These are phyloP conservation scores for Peronospora destructor DNA, from an alignment of 352 stramenopile species.

Conservation along the genomic window DNA sequence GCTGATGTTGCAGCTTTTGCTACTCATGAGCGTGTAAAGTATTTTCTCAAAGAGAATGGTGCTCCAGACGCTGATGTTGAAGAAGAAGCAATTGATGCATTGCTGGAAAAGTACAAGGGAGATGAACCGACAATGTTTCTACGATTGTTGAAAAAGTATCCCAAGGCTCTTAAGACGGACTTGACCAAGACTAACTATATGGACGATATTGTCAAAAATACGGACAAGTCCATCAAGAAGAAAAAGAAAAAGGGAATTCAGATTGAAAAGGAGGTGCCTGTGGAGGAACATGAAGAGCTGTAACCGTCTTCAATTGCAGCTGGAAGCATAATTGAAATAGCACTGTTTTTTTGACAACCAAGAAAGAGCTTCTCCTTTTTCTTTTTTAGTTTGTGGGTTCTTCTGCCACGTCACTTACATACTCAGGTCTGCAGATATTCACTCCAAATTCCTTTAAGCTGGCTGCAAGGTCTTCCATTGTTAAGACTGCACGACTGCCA, in stretches of 20 bases:
- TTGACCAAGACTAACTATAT: constrained; percentile 46
- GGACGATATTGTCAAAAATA: constrained; percentile 18
- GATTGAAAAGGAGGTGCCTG: constrained; percentile 15
- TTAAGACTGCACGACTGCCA: constrained; percentile 38
- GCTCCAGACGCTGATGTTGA: constrained; percentile 34
- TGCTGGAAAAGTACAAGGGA: constrained; percentile 63
- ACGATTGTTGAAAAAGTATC: constrained; percentile 52
- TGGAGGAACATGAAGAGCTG: constrained; percentile 34
- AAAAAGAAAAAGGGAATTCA: constrained; percentile 17
- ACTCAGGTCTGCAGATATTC: constrained; percentile 76
- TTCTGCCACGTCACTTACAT: constrained; percentile 56
- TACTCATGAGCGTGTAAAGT: constrained; percentile 41
- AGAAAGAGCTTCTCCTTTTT: neutral
- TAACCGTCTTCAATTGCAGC: constrained; percentile 1
- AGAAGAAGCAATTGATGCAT: constrained; percentile 34
- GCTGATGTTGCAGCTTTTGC: constrained; percentile 19
- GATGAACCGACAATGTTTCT: constrained; percentile 59
- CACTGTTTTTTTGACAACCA: constrained; percentile 4
- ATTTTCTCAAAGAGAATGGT: constrained; percentile 47
- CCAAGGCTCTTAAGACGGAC: constrained; percentile 45
- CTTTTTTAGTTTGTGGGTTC: constrained; percentile 15
- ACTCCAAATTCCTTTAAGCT: constrained; percentile 78
- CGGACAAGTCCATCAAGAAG: constrained; percentile 13
- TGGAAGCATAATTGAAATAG: too few relatives aligned
- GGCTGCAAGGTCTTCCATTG: constrained; percentile 67